These are phyloP conservation scores for Mortierella claussenii DNA, from an alignment of 192 early-diverging fungal species.

Conservation along the genomic window DNA sequence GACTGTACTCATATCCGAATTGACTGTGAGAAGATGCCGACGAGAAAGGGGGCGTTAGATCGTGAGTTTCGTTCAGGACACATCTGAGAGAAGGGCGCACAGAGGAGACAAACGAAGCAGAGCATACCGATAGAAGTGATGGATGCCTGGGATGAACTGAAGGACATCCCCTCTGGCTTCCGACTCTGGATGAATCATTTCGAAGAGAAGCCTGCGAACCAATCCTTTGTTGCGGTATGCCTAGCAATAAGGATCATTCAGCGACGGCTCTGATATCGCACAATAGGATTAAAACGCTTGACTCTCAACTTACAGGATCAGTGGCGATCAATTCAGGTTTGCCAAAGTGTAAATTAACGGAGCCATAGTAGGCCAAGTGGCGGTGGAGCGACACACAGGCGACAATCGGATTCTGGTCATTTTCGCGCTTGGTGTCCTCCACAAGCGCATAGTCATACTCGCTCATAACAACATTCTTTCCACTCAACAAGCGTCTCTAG, in stretches of 20 bases:
- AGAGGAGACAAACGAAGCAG: background rate
- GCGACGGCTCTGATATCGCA: too few relatives aligned
- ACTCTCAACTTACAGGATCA: conserved; percentile 34
- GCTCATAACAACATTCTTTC: conserved; percentile 20
- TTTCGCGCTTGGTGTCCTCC: conserved; percentile 13
- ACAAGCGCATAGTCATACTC: conserved; percentile 42
- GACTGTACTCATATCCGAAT: conserved; percentile 42
- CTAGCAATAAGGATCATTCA: too few relatives aligned
- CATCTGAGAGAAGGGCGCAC: background rate
- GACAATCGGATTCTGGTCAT: conserved; percentile 30
- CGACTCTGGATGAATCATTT: conserved; percentile 46
- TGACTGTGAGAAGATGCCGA: conserved; percentile 6
- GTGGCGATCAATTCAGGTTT: conserved; percentile 35
- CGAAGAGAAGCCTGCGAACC: conserved; percentile 18
- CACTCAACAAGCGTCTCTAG: conserved; percentile 26
- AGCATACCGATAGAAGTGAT: conserved; percentile 37
- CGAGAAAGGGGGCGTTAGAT: too few relatives aligned
- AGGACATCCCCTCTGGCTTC: conserved; percentile 35
- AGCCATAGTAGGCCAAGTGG: conserved; percentile 20
- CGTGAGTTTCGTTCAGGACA: too few relatives aligned
- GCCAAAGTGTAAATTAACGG: conserved; percentile 17
- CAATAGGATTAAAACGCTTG: too few relatives aligned
- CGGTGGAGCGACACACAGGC: conserved; percentile 32
- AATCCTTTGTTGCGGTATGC: conserved; percentile 30
- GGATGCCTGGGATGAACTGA: conserved; percentile 39